phyloP scores from a whole-genome alignment of 179 eudicot species.

The Sideroxylon spinosum region DNA sequence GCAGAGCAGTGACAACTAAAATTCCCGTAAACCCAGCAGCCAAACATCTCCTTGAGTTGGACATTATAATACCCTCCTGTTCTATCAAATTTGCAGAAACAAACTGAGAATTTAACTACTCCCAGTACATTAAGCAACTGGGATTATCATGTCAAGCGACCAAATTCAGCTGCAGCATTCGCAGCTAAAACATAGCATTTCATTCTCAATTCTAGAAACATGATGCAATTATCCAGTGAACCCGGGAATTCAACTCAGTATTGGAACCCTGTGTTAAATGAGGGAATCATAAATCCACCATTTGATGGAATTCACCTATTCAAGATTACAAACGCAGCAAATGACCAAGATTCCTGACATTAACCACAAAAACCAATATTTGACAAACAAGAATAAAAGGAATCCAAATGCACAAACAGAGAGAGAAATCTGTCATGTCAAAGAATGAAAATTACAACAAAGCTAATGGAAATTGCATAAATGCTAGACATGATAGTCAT shows the following conservation, averaged over 20 bases:
- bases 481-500: neutral
- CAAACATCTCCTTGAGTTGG: no score
- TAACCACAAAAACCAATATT: neutral
- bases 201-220: no score
- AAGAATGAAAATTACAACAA: neutral
- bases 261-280: neutral
- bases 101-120: neutral
- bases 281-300: neutral
- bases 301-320: neutral
- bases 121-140: neutral
- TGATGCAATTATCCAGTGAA: neutral
- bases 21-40: no score
- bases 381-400: neutral
- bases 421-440: neutral
- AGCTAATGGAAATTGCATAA: conserved; percentile 9
- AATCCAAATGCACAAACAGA: neutral
- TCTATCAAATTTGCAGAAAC: neutral
- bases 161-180: neutral
- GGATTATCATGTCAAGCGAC: neutral
- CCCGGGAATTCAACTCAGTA: neutral
- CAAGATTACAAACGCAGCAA: neutral
- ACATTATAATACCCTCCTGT: conserved; percentile 25
- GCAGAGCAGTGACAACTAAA: no score
- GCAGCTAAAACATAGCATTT: neutral
- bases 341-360: neutral